Evolutionary conservation across 2,329 filamentous ascomycete species (phyloP).

Genomic region (Neoscytalidium dimidiatum): DNA sequence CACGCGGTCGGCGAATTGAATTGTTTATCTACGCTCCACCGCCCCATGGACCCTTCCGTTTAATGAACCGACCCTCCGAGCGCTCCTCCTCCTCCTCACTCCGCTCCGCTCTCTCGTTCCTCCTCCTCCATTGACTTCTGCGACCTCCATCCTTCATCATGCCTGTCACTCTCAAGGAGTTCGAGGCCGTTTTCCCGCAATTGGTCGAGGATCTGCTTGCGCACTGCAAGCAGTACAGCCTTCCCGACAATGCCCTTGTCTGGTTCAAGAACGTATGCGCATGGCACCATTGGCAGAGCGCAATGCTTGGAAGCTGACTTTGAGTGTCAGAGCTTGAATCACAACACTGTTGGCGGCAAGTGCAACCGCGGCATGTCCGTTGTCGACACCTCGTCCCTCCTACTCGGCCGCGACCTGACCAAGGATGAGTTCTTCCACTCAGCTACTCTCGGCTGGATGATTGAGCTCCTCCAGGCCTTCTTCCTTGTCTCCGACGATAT

Average conservation of each 20-base stretch:
- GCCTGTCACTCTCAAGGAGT: slow-evolving; percentile 78
- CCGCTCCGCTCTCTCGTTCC: not conserved
- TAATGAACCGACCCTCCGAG: not conserved
- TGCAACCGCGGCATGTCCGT: slow-evolving; percentile 99
- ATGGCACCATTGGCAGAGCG: slow-evolving; percentile 21
- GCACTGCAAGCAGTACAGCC: slow-evolving; percentile 77
- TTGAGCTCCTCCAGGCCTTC: slow-evolving; percentile 96
- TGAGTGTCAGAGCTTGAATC: slow-evolving; percentile 70
- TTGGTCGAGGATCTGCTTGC: slow-evolving; percentile 80
- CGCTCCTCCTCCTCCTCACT: not conserved
- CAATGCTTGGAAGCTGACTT: not conserved
- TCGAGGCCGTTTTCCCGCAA: slow-evolving; percentile 86
- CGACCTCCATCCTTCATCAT: slow-evolving; percentile 43
- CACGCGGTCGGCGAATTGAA: not conserved
- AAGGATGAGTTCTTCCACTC: slow-evolving; percentile 86
- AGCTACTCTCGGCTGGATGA: slow-evolving; percentile 92
- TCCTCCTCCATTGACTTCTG: not conserved
- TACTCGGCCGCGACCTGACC: slow-evolving; percentile 70
- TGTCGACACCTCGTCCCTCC: slow-evolving; percentile 81
- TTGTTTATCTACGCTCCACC: not conserved
- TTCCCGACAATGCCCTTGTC: slow-evolving; percentile 76
- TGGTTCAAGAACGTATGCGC: slow-evolving; percentile 78
- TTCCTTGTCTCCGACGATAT: slow-evolving; percentile 99
- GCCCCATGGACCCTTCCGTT: slow-evolving; percentile 1
- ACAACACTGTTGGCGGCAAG: slow-evolving; percentile 91